phyloP scores from a whole-genome alignment of 306 rosid species.

The Benincasa hispida region DNA sequence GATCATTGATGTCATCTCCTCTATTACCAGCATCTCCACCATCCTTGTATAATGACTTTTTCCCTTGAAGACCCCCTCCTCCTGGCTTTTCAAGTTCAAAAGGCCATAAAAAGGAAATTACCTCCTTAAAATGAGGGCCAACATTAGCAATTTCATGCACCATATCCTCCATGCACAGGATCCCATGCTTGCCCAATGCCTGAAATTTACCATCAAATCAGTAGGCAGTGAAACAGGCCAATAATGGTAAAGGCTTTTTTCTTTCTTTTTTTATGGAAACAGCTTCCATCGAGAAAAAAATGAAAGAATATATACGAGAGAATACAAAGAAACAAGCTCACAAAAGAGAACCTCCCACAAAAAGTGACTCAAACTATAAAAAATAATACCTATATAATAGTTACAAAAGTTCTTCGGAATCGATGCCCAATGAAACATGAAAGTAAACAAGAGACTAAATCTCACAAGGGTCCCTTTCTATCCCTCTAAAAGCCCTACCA shows the following conservation, averaged over 20 bases:
- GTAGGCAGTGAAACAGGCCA: background rate
- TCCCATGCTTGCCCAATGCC: conserved; percentile 58
- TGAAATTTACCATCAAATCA: conserved; percentile 10
- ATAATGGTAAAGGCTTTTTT: background rate
- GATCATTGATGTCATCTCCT: conserved; percentile 60
- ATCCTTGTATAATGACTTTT: conserved; percentile 36
- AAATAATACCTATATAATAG: too few relatives aligned
- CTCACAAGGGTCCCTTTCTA: too few relatives aligned
- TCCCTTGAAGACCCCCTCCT: conserved; percentile 41
- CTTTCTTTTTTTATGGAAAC: too few relatives aligned
- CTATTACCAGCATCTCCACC: conserved; percentile 89
- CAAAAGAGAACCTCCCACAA: too few relatives aligned
- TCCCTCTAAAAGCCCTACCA: too few relatives aligned
- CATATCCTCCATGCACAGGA: conserved; percentile 76
- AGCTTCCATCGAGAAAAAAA: too few relatives aligned
- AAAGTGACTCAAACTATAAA: too few relatives aligned
- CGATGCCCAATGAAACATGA: too few relatives aligned
- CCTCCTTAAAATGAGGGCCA: conserved; percentile 82
- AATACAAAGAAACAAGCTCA: too few relatives aligned
- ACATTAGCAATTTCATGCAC: conserved; percentile 59
- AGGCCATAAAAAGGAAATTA: conserved; percentile 54
- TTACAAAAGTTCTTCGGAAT: too few relatives aligned
- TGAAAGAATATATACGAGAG: too few relatives aligned
- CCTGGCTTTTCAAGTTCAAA: conserved; percentile 59
- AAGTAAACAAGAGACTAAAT: too few relatives aligned